A percentile compares a stretch with the other conserved stretches of the same genome.
phyloP scores from a whole-genome alignment of 2,329 filamentous ascomycete genomes.

The Alternaria brassicicola region DNA sequence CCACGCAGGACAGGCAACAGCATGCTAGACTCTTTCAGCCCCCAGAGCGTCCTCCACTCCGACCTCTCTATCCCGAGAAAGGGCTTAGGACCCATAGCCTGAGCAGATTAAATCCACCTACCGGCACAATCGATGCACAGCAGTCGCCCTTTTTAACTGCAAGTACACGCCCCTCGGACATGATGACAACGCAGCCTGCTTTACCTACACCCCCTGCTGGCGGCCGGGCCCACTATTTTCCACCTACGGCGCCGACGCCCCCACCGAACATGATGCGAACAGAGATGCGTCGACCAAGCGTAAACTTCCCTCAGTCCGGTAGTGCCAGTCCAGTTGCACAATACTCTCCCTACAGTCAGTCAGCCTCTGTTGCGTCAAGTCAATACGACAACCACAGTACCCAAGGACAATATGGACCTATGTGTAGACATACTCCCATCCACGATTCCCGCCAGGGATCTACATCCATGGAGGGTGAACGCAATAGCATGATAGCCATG shows the following conservation, averaged over 20 bases:
- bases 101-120: slow-evolving; percentile 51
- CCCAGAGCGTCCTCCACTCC: slow-evolving; percentile 37
- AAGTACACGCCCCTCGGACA: slow-evolving; percentile 51
- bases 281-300: slow-evolving; percentile 36
- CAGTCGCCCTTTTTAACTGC: slow-evolving; percentile 56
- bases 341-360: slow-evolving; percentile 49
- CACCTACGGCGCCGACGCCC: slow-evolving; percentile 43
- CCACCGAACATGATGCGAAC: slow-evolving; percentile 32
- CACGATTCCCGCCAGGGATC: slow-evolving; percentile 43
- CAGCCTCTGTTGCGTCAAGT: slow-evolving; percentile 43
- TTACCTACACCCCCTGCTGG: slow-evolving; percentile 55
- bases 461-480: slow-evolving; percentile 43
- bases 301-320: slow-evolving; percentile 51
- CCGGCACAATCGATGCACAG: slow-evolving; percentile 57
- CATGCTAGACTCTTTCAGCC: slow-evolving; percentile 35
- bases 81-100: slow-evolving; percentile 61
- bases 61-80: slow-evolving; percentile 64
- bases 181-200: slow-evolving; percentile 53
- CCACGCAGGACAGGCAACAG: slow-evolving; percentile 32
- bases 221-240: slow-evolving; percentile 44
- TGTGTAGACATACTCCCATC: slow-evolving; percentile 18
- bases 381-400: slow-evolving; percentile 45
- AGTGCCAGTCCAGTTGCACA: slow-evolving; percentile 56
- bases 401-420: slow-evolving; percentile 26
- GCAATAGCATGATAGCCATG: slow-evolving; percentile 52